Evolutionary conservation across 1,284 basidiomycete species (phyloP).

Genomic region (Trichosporon ovoides): DNA sequence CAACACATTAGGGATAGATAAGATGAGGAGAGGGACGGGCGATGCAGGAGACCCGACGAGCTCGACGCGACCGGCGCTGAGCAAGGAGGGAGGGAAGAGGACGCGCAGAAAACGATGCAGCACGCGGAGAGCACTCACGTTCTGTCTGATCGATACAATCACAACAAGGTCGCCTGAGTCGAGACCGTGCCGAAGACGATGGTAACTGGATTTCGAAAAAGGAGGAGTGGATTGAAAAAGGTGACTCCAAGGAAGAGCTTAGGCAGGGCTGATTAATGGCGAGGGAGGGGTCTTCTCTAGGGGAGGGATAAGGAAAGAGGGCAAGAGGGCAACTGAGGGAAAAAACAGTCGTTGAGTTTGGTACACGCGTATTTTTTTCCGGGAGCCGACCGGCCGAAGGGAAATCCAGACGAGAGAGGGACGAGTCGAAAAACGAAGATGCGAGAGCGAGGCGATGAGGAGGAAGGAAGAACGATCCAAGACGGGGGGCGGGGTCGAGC

Average conservation of each 20-base stretch:
- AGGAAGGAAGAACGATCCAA: background rate
- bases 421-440: background rate
- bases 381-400: slow-evolving; percentile 2
- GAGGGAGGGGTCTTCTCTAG: slow-evolving; percentile 2
- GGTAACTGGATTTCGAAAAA: background rate
- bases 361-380: slow-evolving; percentile 6
- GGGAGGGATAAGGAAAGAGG: background rate
- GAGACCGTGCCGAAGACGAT: background rate
- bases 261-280: slow-evolving; percentile 1
- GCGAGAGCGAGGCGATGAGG: background rate
- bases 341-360: background rate
- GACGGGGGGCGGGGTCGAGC: background rate
- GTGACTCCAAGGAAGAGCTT: slow-evolving; percentile 3
- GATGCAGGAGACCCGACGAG: background rate
- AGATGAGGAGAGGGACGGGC: slow-evolving; percentile 7
- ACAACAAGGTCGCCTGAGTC: background rate
- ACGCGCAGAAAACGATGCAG: background rate
- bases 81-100: background rate
- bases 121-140: background rate
- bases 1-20: slow-evolving; percentile 24
- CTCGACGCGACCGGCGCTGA: background rate
- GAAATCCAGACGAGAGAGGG: slow-evolving; percentile 1
- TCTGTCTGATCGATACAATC: background rate
- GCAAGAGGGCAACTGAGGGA: background rate
- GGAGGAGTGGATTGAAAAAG: slow-evolving; percentile 1